Evolutionary conservation across 495 filamentous ascomycete species (phyloP).

Genomic region (Annulohypoxylon nitens): DNA sequence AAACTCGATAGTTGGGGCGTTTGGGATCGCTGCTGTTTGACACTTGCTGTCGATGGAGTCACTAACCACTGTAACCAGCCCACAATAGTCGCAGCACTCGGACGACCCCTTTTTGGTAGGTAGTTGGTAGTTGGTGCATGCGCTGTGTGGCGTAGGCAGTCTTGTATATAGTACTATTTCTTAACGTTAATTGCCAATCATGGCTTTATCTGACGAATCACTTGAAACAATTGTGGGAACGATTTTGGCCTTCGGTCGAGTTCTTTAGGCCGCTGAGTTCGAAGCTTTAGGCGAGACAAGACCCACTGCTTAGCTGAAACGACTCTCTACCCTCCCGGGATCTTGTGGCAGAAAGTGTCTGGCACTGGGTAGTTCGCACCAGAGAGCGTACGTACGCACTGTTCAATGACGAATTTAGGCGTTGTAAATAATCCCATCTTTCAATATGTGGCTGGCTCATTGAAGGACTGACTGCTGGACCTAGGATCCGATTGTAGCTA

Average conservation of each 20-base stretch:
- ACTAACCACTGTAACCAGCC: not conserved
- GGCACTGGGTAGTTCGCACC: conserved; percentile 5
- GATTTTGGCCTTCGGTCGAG: not conserved
- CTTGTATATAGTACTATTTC: not conserved
- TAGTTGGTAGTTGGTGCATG: not conserved
- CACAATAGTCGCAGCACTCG: not conserved
- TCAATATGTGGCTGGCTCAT: not conserved
- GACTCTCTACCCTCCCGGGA: not conserved
- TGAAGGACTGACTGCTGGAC: not conserved
- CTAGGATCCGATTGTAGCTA: not conserved
- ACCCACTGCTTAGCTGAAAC: not conserved
- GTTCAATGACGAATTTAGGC: not conserved
- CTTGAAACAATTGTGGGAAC: conserved; percentile 17
- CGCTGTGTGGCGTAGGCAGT: conserved; percentile 1
- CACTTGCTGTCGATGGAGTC: conserved; percentile 4
- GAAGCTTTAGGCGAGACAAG: not conserved
- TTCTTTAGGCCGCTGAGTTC: not conserved
- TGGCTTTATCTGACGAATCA: conserved; percentile 1
- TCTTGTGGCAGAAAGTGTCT: conserved; percentile 7
- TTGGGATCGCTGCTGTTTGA: not conserved
- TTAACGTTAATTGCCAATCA: conserved; percentile 4
- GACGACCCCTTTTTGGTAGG: conserved; percentile 7
- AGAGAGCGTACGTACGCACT: conserved; percentile 9
- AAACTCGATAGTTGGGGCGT: not conserved
- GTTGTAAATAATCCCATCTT: not conserved